Evolutionary conservation across 768 basidiomycete species (phyloP).

Genomic region (Hysterangium stoloniferum): DNA sequence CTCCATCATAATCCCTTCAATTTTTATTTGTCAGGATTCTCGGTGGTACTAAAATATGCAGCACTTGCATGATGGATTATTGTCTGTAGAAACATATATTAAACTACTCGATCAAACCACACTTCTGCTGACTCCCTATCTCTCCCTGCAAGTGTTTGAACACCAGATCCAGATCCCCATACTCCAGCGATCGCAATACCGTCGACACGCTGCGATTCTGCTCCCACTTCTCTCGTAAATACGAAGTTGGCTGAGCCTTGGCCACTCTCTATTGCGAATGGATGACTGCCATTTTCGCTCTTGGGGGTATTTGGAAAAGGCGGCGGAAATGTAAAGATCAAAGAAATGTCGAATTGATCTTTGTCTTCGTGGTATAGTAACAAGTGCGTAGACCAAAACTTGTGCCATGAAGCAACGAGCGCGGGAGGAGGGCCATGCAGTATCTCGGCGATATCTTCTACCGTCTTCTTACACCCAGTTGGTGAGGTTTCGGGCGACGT

Average conservation of each 20-base stretch:
- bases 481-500: neutral
- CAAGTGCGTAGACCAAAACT: neutral
- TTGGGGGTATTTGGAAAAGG: neutral
- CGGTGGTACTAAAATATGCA: too few relatives aligned
- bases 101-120: slow-evolving; percentile 1
- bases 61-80: too few relatives aligned
- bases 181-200: neutral
- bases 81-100: too few relatives aligned
- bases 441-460: neutral
- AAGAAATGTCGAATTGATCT: neutral
- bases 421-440: neutral
- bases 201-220: neutral
- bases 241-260: neutral
- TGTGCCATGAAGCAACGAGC: neutral
- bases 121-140: neutral
- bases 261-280: neutral
- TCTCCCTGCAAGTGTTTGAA: neutral
- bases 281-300: neutral
- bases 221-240: neutral
- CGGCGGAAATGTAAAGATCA: neutral
- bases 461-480: neutral
- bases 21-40: too few relatives aligned
- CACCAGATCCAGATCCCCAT: neutral
- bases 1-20: too few relatives aligned
- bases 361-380: neutral